Percentiles rank a stretch among this genome's conserved stretches.
Conservation (phyloP, 2,329 filamentous ascomycete genomes). For the Davidsoniella australis region DNA sequence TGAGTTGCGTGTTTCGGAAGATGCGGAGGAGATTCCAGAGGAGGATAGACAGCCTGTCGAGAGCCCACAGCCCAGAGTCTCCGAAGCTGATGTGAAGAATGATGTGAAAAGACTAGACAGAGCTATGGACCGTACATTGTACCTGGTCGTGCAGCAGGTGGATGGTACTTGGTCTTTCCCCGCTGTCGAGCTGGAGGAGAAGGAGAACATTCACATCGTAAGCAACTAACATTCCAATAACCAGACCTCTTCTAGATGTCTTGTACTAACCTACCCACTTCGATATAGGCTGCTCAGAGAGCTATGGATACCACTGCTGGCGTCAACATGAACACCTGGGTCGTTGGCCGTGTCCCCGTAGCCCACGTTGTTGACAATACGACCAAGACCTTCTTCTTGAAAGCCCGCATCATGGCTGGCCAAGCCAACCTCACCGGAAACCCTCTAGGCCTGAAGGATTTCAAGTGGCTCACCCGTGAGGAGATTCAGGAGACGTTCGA, state of each 20-base stretch:
- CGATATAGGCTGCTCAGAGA: slow-evolving; percentile 57
- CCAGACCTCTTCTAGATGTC: neutral
- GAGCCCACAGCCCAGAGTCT: slow-evolving; percentile 50
- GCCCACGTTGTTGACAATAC: slow-evolving; percentile 57
- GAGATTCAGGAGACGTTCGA: slow-evolving; percentile 58
- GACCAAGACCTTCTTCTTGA: slow-evolving; percentile 88
- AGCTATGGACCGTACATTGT: slow-evolving; percentile 64
- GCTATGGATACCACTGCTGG: slow-evolving; percentile 64
- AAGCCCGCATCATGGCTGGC: slow-evolving; percentile 91
- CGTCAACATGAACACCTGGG: slow-evolving; percentile 96
- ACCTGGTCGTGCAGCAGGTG: slow-evolving; percentile 63
- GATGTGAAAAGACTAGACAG: slow-evolving; percentile 67
- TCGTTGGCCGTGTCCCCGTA: slow-evolving; percentile 78
- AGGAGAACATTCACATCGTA: slow-evolving; percentile 73
- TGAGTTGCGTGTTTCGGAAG: slow-evolving; percentile 42
- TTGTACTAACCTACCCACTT: slow-evolving; percentile 13
- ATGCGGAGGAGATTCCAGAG: slow-evolving; percentile 39
- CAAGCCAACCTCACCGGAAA: slow-evolving; percentile 67
- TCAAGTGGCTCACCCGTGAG: slow-evolving; percentile 82
- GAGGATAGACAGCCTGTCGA: slow-evolving; percentile 51
- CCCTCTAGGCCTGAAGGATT: slow-evolving; percentile 57
- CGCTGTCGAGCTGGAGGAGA: slow-evolving; percentile 45
- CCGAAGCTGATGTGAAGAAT: slow-evolving; percentile 60
- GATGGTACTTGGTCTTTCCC: slow-evolving; percentile 68
- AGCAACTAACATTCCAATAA: slow-evolving; percentile 19